Percentiles rank a stretch among this genome's conserved stretches.
These are phyloP conservation scores for Saturnispora dispora DNA, from an alignment of 805 yeast genomes.

Conservation along the genomic window DNA sequence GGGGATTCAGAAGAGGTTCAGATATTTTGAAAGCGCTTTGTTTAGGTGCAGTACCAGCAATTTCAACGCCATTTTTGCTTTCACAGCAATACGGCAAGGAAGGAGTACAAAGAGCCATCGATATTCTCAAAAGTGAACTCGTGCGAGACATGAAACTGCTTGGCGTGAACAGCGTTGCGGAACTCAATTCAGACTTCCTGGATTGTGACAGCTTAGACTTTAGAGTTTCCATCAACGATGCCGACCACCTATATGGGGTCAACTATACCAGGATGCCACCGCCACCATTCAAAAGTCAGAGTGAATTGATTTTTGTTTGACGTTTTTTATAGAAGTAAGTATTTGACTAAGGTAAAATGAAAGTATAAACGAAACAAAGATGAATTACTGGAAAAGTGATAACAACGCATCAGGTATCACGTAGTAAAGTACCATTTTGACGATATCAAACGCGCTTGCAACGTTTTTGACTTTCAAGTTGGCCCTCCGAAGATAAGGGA, in stretches of 20 bases:
- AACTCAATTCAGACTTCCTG: constrained; percentile 32
- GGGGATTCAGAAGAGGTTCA: constrained; percentile 36
- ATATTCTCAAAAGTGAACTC: constrained; percentile 48
- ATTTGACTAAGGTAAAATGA: background rate
- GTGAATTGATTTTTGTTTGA: constrained; percentile 4
- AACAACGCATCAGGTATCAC: constrained; percentile 4
- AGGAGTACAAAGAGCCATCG: constrained; percentile 42
- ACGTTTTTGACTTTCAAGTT: constrained; percentile 6
- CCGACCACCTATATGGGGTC: constrained; percentile 45
- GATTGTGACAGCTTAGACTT: constrained; percentile 46
- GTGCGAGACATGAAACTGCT: constrained; percentile 51
- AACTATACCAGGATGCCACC: constrained; percentile 30
- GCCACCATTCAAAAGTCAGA: constrained; percentile 14
- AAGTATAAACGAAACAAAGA: background rate
- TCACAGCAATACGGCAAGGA: constrained; percentile 72
- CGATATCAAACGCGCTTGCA: background rate
- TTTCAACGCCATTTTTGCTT: constrained; percentile 69
- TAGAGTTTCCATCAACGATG: constrained; percentile 45
- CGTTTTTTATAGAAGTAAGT: background rate
- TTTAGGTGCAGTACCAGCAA: constrained; percentile 45
- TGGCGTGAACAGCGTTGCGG: constrained; percentile 44
- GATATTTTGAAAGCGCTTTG: constrained; percentile 36
- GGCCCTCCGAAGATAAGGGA: constrained; percentile 4
- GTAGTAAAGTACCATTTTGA: constrained; percentile 3
- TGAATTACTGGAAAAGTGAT: background rate